Evolutionary conservation across 768 basidiomycete genomes (phyloP).

Genomic region (Pleurotus citrinopileatus): DNA sequence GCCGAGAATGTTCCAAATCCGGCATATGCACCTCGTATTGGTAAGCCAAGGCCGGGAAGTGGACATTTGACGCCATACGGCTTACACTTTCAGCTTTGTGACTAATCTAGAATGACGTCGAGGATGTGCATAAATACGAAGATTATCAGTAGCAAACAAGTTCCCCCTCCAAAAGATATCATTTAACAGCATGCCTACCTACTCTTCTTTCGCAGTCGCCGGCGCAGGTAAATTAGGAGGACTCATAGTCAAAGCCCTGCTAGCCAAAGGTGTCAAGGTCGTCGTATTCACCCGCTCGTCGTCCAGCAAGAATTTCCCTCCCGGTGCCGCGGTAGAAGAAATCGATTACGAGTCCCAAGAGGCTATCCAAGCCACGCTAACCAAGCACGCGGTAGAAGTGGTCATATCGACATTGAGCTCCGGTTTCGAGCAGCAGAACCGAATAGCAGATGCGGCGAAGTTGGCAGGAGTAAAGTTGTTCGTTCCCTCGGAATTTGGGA

Average conservation of each 20-base stretch:
- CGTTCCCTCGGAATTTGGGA: slow-evolving; percentile 35
- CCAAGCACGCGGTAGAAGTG: slow-evolving; percentile 29
- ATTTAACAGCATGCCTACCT: slow-evolving; percentile 11
- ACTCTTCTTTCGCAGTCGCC: slow-evolving; percentile 30
- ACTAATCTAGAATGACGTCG: no score
- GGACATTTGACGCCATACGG: no score
- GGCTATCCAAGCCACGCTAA: slow-evolving; percentile 23
- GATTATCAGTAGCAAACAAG: no score
- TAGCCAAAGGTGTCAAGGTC: slow-evolving; percentile 7
- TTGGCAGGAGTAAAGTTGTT: slow-evolving; percentile 34
- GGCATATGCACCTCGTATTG: no score
- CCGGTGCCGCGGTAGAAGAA: slow-evolving; percentile 21
- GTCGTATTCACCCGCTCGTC: slow-evolving; percentile 17
- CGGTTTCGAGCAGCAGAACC: slow-evolving; percentile 20
- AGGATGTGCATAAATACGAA: no score
- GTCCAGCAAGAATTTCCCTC: slow-evolving; percentile 11
- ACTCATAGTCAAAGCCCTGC: slow-evolving; percentile 17
- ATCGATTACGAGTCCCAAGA: slow-evolving; percentile 26
- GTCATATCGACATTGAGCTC: slow-evolving; percentile 29
- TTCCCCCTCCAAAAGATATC: no score
- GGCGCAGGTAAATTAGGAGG: slow-evolving; percentile 29
- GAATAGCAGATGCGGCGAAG: slow-evolving; percentile 32
- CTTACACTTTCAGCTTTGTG: no score
- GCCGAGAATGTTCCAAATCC: no score
- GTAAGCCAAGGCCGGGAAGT: no score